phyloP scores from a whole-genome alignment of 176 grass and related monocot species.

The Pontederia crassipes region DNA sequence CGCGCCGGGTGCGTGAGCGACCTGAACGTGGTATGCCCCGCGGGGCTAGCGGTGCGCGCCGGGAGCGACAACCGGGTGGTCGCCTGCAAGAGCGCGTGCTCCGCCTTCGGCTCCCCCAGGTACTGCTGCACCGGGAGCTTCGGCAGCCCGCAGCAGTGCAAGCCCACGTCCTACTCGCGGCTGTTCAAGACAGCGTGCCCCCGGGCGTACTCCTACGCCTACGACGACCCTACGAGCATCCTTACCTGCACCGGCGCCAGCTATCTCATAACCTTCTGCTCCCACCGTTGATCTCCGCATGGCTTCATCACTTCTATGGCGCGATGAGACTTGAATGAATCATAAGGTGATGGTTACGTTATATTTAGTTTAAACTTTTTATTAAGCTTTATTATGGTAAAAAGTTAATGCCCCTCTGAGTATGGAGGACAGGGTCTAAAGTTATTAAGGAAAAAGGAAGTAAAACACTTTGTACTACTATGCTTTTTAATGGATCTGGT shows the following conservation, averaged over 20 bases:
- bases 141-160: conserved; percentile 69
- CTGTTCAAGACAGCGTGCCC: conserved; percentile 92
- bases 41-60: conserved; percentile 53
- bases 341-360: neutral
- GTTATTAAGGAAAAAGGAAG: no score
- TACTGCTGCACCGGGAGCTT: conserved; percentile 91
- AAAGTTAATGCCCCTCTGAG: no score
- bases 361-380: no score
- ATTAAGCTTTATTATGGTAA: no score
- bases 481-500: no score
- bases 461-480: no score
- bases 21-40: conserved; percentile 75
- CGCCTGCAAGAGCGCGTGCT: conserved; percentile 74
- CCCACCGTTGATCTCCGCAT: conserved; percentile 21
- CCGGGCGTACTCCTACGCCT: conserved; percentile 85
- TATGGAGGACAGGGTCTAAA: no score
- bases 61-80: conserved; percentile 38
- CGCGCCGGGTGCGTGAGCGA: conserved; percentile 78
- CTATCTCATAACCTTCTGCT: conserved; percentile 93
- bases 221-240: conserved; percentile 75
- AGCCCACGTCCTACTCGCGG: conserved; percentile 74
- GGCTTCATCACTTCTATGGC: neutral
- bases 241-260: conserved; percentile 75
- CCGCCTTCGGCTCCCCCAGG: conserved; percentile 47
- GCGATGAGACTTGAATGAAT: neutral